Evolutionary conservation across 352 stramenopile genomes (phyloP).

Genomic region (Hyaloperonospora brassicae): DNA sequence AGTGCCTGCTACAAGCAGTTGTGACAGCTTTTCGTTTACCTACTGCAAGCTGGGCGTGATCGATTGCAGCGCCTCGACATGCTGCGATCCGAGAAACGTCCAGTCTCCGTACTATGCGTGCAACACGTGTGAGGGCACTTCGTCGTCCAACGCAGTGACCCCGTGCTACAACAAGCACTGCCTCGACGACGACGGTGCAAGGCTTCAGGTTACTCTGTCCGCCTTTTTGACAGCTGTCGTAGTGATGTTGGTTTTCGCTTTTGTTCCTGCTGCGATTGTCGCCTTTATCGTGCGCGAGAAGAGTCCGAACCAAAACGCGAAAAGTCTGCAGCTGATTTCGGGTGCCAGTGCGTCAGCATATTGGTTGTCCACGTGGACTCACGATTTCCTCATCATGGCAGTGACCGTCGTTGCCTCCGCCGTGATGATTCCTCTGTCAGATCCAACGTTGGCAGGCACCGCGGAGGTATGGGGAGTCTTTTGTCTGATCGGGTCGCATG

Average conservation of each 20-base stretch:
- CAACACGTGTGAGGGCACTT: slow-evolving; percentile 26
- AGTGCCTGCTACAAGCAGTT: slow-evolving; percentile 18
- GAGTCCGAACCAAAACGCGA: slow-evolving; percentile 54
- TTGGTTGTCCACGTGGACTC: slow-evolving; percentile 48
- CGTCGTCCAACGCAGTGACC: slow-evolving; percentile 14
- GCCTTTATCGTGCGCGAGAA: slow-evolving; percentile 62
- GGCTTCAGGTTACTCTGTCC: slow-evolving; percentile 56
- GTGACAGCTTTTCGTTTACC: slow-evolving; percentile 24
- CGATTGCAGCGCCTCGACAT: slow-evolving; percentile 35
- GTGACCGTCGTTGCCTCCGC: slow-evolving; percentile 35
- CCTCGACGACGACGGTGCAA: slow-evolving; percentile 41
- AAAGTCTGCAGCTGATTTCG: slow-evolving; percentile 55
- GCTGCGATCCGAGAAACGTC: slow-evolving; percentile 30
- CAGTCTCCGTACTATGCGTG: slow-evolving; percentile 42
- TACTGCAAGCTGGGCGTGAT: slow-evolving; percentile 43
- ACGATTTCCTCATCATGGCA: slow-evolving; percentile 41
- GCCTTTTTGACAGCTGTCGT: slow-evolving; percentile 53
- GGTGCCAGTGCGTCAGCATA: slow-evolving; percentile 47
- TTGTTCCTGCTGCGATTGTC: slow-evolving; percentile 55
- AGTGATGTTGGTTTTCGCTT: slow-evolving; percentile 60
- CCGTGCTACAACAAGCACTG: slow-evolving; percentile 45
- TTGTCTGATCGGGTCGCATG: slow-evolving; percentile 35
- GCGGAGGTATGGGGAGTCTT: slow-evolving; percentile 38
- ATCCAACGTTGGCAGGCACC: slow-evolving; percentile 22
- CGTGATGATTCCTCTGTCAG: slow-evolving; percentile 33